phyloP scores from a whole-genome alignment of 169 alveolate species.

The Plasmodium gaboni region DNA sequence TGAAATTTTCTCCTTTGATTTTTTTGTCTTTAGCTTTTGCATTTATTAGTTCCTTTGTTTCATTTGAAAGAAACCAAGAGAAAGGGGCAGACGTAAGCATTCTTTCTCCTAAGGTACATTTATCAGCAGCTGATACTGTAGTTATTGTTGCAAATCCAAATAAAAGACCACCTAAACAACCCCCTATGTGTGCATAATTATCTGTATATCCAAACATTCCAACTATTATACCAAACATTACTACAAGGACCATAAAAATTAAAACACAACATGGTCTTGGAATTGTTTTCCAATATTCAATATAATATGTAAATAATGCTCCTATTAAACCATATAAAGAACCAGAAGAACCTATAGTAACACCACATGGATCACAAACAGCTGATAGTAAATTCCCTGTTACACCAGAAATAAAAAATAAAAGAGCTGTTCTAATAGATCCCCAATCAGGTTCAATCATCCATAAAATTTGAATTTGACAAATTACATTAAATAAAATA shows the following conservation, averaged over 20 bases:
- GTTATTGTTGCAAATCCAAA: constrained; percentile 88
- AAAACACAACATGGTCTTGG: constrained; percentile 88
- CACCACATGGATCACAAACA: constrained; percentile 90
- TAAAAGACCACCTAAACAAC: constrained; percentile 86
- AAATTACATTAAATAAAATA: constrained; percentile 84
- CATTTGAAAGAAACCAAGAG: constrained; percentile 79
- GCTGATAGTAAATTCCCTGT: constrained; percentile 90
- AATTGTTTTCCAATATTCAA: constrained; percentile 90
- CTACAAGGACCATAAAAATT: constrained; percentile 79
- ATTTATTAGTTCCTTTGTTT: constrained; percentile 45
- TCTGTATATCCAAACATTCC: constrained; percentile 88
- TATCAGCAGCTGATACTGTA: constrained; percentile 85
- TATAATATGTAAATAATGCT: constrained; percentile 88
- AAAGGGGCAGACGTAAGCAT: constrained; percentile 78
- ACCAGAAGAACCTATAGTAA: constrained; percentile 93
- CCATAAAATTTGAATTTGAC: constrained; percentile 89
- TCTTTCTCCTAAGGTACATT: constrained; percentile 79
- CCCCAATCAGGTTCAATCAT: constrained; percentile 95
- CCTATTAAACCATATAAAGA: constrained; percentile 92
- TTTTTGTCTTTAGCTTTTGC: constrained; percentile 74
- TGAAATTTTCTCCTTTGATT: constrained; percentile 76
- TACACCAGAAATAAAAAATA: constrained; percentile 86
- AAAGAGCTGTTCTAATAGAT: constrained; percentile 83
- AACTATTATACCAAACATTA: constrained; percentile 83
- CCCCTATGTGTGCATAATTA: constrained; percentile 91